phyloP scores from a whole-genome alignment of 306 rosid genomes.

The Fagus crenata region DNA sequence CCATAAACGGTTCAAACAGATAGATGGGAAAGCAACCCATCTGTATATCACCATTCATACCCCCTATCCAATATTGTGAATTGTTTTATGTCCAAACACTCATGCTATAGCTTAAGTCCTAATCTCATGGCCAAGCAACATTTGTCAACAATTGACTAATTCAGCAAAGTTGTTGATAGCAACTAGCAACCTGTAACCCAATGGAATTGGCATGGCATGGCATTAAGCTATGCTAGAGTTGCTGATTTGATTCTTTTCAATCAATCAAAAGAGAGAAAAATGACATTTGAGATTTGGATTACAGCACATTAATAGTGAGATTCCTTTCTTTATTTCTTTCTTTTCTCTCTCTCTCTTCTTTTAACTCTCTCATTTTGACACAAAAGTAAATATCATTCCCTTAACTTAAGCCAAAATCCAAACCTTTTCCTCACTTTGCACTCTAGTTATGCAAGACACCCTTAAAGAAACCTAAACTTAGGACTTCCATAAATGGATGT shows the following conservation, averaged over 20 bases:
- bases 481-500: too few species aligned
- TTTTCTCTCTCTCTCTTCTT: too few species aligned
- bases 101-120: too few species aligned
- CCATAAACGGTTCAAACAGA: too few species aligned
- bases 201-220: background rate
- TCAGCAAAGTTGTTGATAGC: background rate
- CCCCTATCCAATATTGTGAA: too few species aligned
- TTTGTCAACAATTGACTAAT: background rate
- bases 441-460: background rate
- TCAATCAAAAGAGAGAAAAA: background rate
- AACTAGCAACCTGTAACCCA: background rate
- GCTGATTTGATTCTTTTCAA: background rate
- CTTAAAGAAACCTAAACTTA: background rate
- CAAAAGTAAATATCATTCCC: background rate
- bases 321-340: background rate
- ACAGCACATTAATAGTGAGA: background rate
- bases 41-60: too few species aligned
- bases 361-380: background rate
- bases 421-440: background rate
- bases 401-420: background rate
- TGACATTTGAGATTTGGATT: background rate
- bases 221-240: background rate
- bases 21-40: too few species aligned
- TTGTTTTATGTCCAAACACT: too few species aligned
- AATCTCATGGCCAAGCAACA: too few species aligned